phyloP scores from a whole-genome alignment of 768 basidiomycete species.

The Pholiota molesta region DNA sequence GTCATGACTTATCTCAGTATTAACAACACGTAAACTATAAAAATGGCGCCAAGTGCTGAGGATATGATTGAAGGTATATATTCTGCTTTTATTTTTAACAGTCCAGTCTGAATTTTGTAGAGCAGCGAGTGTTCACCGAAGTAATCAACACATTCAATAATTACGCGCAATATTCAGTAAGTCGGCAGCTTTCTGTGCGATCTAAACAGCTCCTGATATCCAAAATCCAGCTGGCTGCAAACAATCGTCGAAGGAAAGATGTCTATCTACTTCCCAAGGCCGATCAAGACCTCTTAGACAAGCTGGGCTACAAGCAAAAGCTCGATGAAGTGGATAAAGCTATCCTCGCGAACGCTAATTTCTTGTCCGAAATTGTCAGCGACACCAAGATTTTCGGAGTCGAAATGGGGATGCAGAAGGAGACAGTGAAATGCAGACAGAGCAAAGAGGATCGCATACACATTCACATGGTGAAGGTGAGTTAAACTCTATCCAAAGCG shows the following conservation, averaged over 20 bases:
- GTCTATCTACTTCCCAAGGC: constrained; percentile 66
- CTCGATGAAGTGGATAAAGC: constrained; percentile 80
- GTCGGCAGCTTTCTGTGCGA: constrained; percentile 19
- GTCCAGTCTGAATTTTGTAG: constrained; percentile 32
- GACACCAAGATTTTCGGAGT: constrained; percentile 83
- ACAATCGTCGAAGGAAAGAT: constrained; percentile 74
- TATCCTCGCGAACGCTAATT: constrained; percentile 79
- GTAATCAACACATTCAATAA: constrained; percentile 76
- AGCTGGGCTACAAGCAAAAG: constrained; percentile 77
- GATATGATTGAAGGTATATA: constrained; percentile 10
- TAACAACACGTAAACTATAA: background rate
- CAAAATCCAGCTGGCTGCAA: constrained; percentile 45
- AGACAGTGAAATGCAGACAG: constrained; percentile 6
- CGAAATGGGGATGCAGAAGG: constrained; percentile 37
- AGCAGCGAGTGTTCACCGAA: constrained; percentile 73
- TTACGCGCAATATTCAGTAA: constrained; percentile 76
- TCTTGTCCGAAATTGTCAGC: constrained; percentile 72
- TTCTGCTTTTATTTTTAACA: background rate
- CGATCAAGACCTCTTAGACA: constrained; percentile 70
- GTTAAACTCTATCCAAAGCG: background rate
- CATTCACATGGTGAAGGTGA: constrained; percentile 12
- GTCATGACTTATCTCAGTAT: too few species aligned
- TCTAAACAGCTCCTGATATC: constrained; percentile 13
- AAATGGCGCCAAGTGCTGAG: constrained; percentile 5
- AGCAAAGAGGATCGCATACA: constrained; percentile 7